These are phyloP conservation scores for Amauroascus verrucosus DNA, from an alignment of 2,329 filamentous ascomycete genomes.

Conservation along the genomic window DNA sequence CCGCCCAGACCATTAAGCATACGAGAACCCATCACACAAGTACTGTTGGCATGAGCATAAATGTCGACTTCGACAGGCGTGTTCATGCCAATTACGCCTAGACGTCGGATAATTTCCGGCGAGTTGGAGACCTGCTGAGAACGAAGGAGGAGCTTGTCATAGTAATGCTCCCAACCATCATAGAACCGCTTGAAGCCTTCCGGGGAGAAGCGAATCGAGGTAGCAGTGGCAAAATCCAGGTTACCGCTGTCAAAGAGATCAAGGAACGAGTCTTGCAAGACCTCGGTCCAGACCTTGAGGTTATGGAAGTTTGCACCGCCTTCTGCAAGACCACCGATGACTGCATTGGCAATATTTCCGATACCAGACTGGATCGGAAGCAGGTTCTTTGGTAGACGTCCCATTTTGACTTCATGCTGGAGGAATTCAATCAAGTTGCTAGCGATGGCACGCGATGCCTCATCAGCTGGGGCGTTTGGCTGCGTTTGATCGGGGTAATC, in stretches of 20 bases:
- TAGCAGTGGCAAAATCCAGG: constrained; percentile 81
- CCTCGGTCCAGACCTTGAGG: constrained; percentile 87
- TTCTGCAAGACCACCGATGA: constrained; percentile 69
- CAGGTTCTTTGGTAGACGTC: constrained; percentile 64
- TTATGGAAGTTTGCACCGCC: constrained; percentile 69
- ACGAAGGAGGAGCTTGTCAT: constrained; percentile 71
- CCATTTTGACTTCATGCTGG: constrained; percentile 71
- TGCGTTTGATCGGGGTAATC: constrained; percentile 70
- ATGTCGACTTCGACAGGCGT: constrained; percentile 90
- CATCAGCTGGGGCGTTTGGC: constrained; percentile 68
- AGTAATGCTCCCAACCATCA: constrained; percentile 69
- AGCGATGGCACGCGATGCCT: constrained; percentile 61
- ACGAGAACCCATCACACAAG: constrained; percentile 76
- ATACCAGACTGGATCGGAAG: constrained; percentile 80
- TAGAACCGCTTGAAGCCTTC: constrained; percentile 89
- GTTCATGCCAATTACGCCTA: constrained; percentile 90
- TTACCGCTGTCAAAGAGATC: constrained; percentile 84
- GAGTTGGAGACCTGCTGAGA: constrained; percentile 83
- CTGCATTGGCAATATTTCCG: constrained; percentile 87
- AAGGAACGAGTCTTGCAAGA: constrained; percentile 84
- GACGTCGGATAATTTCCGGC: constrained; percentile 76
- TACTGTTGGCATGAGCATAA: constrained; percentile 86
- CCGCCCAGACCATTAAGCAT: constrained; percentile 82
- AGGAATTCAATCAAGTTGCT: constrained; percentile 72
- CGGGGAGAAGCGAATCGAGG: constrained; percentile 80